Evolutionary conservation across 1,284 basidiomycete species (phyloP).

Genomic region (Ganoderma boninense): DNA sequence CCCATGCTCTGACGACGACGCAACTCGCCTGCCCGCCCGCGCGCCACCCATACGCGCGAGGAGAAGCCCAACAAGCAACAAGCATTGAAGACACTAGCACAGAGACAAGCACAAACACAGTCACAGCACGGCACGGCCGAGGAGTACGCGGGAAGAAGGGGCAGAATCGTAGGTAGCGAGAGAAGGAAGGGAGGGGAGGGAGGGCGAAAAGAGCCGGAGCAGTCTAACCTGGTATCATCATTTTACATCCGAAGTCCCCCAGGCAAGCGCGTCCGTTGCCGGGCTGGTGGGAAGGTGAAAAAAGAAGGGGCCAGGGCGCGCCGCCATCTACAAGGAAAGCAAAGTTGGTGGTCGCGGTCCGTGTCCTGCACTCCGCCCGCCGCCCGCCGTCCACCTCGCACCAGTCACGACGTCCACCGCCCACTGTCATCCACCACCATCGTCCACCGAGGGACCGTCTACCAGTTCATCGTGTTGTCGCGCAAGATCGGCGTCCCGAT

Average conservation of each 20-base stretch:
- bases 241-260: conserved; percentile 20
- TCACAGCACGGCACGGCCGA: conserved; percentile 11
- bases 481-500: conserved; percentile 42
- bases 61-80: conserved; percentile 17
- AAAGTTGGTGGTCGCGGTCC: conserved; percentile 5
- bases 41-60: conserved; percentile 23
- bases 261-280: background rate
- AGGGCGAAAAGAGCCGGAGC: background rate
- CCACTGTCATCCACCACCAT: background rate
- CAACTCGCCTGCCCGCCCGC: conserved; percentile 17
- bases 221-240: conserved; percentile 20
- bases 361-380: conserved; percentile 7
- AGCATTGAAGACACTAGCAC: conserved; percentile 19
- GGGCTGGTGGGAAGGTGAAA: background rate
- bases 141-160: conserved; percentile 2
- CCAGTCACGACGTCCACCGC: background rate
- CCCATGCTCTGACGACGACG: conserved; percentile 12
- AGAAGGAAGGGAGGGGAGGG: background rate
- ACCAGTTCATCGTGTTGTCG: conserved; percentile 46
- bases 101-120: conserved; percentile 21
- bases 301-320: background rate
- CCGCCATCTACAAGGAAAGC: conserved; percentile 11
- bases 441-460: background rate
- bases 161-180: background rate
- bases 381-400: background rate